Base-by-base conservation (phyloP, 768 basidiomycete genomes). In the Tulasnella sp. region DNA sequence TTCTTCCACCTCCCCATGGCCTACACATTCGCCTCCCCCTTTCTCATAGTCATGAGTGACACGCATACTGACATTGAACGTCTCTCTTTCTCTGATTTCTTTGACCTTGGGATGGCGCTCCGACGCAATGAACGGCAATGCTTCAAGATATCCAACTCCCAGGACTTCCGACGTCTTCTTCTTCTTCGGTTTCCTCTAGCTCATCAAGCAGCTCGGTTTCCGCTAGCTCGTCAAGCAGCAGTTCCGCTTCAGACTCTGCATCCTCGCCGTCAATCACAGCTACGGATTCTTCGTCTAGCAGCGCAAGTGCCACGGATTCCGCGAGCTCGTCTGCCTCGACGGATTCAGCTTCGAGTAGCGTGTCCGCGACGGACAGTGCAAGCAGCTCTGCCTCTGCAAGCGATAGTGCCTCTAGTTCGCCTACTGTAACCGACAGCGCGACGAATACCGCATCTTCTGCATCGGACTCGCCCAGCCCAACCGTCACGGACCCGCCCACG, bases 301-400 rank as follows among this genome's bases (percentile, higher is more conserved):
- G 19, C 7, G 12, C 84, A 79, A 82, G 83, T 36, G n/a, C 77
- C 3, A 71, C 34, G 72, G 79, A 77, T 38, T 37, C 76, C 3
- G 68, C 34, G 72, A 79, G 78, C 54, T 37, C 76, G 31, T 22
- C n/a, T 52, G 19, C 38, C 34, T 31, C 77, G 49, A 25, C 76
- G 22, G 52, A 69, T 17, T 25, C 76, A n/a, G 19, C 67, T 52
- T 68, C 76, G 34, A 15, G 39, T 22, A 40, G 74, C 19, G 36
- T 31, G 3, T 71, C 40, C 42, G 29, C 74, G 22, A 45, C 77
- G 38, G 34, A 42, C 69, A 17, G 36, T 17, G 19, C 72, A 3
- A 42, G 81, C 7, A 78, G 82, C 19, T 83, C 84, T 12, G 31
- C 37, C 22, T 29, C 25, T 15, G 38, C 76, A 67, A 71, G 34